phyloP scores from a whole-genome alignment of 371 early-diverging fungal genomes.

The Mucor mucedo region DNA sequence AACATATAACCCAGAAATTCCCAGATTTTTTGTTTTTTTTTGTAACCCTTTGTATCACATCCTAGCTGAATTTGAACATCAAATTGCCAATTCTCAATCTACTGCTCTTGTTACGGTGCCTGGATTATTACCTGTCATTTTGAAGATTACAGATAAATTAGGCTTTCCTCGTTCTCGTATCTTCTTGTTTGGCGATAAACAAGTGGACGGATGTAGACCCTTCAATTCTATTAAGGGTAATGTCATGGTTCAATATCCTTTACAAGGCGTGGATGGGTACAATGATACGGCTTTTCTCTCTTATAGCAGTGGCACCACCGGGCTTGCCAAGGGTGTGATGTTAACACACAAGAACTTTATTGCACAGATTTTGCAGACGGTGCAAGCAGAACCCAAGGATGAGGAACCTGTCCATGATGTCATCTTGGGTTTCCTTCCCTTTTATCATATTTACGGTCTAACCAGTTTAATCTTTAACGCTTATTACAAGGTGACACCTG shows the following conservation, averaged over 20 bases:
- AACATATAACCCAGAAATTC: background rate
- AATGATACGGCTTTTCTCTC: conserved; percentile 79
- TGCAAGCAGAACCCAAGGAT: conserved; percentile 26
- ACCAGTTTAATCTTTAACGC: conserved; percentile 36
- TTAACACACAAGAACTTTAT: conserved; percentile 39
- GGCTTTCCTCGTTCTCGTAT: conserved; percentile 23
- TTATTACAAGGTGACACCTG: conserved; percentile 40
- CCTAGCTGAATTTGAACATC: conserved; percentile 29
- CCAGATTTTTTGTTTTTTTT: background rate
- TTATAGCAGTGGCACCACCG: conserved; percentile 92
- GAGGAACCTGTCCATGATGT: conserved; percentile 32
- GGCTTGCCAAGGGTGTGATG: conserved; percentile 63
- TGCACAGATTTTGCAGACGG: conserved; percentile 33
- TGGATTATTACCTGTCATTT: conserved; percentile 23
- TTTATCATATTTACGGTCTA: conserved; percentile 85
- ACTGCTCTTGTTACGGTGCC: conserved; percentile 29
- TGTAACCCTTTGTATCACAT: too few species aligned
- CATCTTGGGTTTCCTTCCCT: conserved; percentile 75
- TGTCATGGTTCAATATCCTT: conserved; percentile 21
- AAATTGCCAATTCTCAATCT: conserved; percentile 22
- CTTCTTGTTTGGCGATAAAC: conserved; percentile 27
- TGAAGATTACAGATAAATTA: conserved; percentile 15
- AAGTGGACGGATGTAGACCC: conserved; percentile 11
- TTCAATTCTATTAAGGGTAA: conserved; percentile 11
- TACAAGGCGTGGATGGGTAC: conserved; percentile 24